Percentiles rank a stretch among this genome's conserved stretches.
These are phyloP conservation scores for Hippophae tibetana DNA, from an alignment of 306 rosid genomes.

Conservation along the genomic window DNA sequence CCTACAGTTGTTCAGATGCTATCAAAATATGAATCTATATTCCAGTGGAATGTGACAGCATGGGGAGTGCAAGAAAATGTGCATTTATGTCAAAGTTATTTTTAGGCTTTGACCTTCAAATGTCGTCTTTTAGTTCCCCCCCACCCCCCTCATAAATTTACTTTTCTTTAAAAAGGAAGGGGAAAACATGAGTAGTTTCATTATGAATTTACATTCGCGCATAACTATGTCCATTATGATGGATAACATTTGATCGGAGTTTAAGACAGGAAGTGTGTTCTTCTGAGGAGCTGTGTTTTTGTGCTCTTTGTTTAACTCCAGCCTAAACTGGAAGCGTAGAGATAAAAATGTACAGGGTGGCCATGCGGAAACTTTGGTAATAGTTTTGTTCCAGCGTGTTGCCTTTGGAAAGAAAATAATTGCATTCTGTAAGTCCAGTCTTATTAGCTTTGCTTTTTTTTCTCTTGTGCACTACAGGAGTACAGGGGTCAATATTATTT, in stretches of 20 bases:
- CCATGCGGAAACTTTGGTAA: constrained; percentile 17
- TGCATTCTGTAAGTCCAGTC: too few species aligned
- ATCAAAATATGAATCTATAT: not conserved
- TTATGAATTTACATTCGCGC: constrained; percentile 14
- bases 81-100: not conserved
- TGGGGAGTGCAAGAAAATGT: constrained; percentile 1
- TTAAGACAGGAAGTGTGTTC: constrained; percentile 18
- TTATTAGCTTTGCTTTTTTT: too few species aligned
- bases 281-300: constrained; percentile 27
- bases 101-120: too few species aligned
- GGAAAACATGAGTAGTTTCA: not conserved
- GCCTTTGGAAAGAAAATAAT: not conserved
- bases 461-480: too few species aligned
- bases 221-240: constrained; percentile 28
- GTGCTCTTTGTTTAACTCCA: constrained; percentile 25
- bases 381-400: not conserved
- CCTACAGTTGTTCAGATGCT: not conserved
- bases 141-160: too few species aligned
- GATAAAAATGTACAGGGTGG: constrained; percentile 29
- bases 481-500: too few species aligned
- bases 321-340: constrained; percentile 16
- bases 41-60: not conserved
- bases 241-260: constrained; percentile 16
- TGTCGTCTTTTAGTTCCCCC: too few species aligned
- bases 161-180: too few species aligned